Evolutionary conservation across 1,139 yeast species (phyloP).

Genomic region (Pichia sp.): DNA sequence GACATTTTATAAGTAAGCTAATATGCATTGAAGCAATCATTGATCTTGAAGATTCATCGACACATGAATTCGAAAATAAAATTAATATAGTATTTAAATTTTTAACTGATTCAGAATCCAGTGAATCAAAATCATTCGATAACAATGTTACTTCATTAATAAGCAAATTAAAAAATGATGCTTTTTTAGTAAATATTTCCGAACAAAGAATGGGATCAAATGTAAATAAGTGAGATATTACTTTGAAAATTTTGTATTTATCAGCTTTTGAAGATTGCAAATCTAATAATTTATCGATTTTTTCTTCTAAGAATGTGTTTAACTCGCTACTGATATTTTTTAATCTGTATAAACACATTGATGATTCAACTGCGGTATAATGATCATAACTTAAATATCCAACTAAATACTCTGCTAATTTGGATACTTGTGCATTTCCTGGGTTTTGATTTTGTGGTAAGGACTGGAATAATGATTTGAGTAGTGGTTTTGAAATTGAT

Average conservation of each 20-base stretch:
- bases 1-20: constrained; percentile 17
- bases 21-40: constrained; percentile 24
- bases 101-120: constrained; percentile 4
- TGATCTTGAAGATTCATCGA: constrained; percentile 25
- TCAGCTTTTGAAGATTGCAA: constrained; percentile 14
- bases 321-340: background rate
- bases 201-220: constrained; percentile 17
- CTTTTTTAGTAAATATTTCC: constrained; percentile 19
- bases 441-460: background rate
- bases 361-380: constrained; percentile 7
- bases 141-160: constrained; percentile 22
- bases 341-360: constrained; percentile 6
- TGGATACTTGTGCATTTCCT: background rate
- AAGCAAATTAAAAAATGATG: constrained; percentile 17
- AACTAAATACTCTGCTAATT: constrained; percentile 2
- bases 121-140: constrained; percentile 5
- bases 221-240: constrained; percentile 22
- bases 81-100: constrained; percentile 15
- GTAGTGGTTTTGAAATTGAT: constrained; percentile 6
- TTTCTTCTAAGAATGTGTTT: constrained; percentile 4
- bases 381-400: constrained; percentile 9
- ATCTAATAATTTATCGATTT: constrained; percentile 20
- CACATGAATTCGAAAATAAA: constrained; percentile 26
- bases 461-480: constrained; percentile 1
- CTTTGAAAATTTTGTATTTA: constrained; percentile 14